Base-by-base conservation (phyloP, 257 asterid species). In the Solanum sitiens region DNA sequence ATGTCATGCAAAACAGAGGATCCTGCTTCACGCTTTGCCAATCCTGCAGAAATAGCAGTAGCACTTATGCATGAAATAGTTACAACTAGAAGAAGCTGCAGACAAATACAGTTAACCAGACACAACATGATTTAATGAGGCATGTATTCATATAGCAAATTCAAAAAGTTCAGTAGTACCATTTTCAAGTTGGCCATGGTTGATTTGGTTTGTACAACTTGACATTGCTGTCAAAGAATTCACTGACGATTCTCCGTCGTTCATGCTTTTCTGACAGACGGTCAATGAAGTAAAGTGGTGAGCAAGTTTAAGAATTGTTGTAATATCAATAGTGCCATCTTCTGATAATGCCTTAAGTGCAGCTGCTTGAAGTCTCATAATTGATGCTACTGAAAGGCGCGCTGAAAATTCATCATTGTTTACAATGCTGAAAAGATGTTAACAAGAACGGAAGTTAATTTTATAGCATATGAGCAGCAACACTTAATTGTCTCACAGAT, bases 351-450 rank as follows among this genome's bases (percentile, higher is more conserved):
- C 89, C 87, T 39, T n/a, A 53, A 90, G 73, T 80, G 91, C 91
- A 86, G 91, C 87, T 85, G 87, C 89, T 76, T 85, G 91, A 39
- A 90, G 91, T 77, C 91, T 86, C 90, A 90, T 72, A 77, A 90
- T 73, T 70, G 91, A 90, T 32, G 90, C 90, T 42, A 90, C 90
- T 13, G 91, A 90, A 71, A 90, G 89, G 40, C 91, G 91, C 27
- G 91, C 63, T 80, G 91, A 87, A 84, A 90, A 90, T 74, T 90
- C 91, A 87, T 90, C 87, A 79, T 87, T 86, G 85, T 86, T 68
- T 44, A 90, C 83, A 32, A 90, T 70, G 87, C 91, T 90, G 91
- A 42, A 56, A 32, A 45, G 77, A 89, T 53, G 53, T 84, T 59
- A 71, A 68, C 18, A 89, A n/a, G 42, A 25, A 15, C 1, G 40